Evolutionary conservation across 257 asterid genomes (phyloP).

Genomic region (Solanum pinnatisectum): DNA sequence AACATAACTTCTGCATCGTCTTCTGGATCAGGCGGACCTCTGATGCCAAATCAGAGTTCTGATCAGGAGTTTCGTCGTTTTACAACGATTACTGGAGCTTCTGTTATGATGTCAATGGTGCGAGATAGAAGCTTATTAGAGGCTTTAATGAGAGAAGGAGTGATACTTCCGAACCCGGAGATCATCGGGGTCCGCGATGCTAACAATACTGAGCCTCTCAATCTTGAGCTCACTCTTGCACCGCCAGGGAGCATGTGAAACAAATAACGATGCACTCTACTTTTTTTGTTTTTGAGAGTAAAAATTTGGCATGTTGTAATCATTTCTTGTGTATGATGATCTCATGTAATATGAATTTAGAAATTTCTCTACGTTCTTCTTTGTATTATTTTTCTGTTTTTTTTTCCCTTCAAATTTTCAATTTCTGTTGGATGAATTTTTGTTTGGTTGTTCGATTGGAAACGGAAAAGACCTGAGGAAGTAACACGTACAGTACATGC

Average conservation of each 20-base stretch:
- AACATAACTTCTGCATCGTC: not conserved
- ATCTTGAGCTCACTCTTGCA: constrained; percentile 39
- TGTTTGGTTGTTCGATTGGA: not conserved
- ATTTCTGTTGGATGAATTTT: not conserved
- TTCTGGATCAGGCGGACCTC: not conserved
- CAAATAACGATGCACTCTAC: no score
- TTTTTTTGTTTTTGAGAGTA: not conserved
- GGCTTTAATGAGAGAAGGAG: not conserved
- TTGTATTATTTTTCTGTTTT: not conserved
- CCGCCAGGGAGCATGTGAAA: constrained; percentile 19
- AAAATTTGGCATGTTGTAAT: not conserved
- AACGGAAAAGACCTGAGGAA: not conserved
- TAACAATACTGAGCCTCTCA: not conserved
- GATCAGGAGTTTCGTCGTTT: not conserved
- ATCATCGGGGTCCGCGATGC: not conserved
- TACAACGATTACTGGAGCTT: not conserved
- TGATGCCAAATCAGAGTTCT: not conserved
- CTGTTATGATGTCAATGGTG: not conserved
- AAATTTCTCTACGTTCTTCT: not conserved
- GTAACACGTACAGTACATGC: not conserved
- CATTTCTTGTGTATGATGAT: not conserved
- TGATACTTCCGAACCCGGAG: not conserved
- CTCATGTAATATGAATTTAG: not conserved
- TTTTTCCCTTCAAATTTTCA: not conserved
- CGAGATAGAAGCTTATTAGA: not conserved